phyloP scores from a whole-genome alignment of 495 filamentous ascomycete species.

The Penicillium roqueforti region DNA sequence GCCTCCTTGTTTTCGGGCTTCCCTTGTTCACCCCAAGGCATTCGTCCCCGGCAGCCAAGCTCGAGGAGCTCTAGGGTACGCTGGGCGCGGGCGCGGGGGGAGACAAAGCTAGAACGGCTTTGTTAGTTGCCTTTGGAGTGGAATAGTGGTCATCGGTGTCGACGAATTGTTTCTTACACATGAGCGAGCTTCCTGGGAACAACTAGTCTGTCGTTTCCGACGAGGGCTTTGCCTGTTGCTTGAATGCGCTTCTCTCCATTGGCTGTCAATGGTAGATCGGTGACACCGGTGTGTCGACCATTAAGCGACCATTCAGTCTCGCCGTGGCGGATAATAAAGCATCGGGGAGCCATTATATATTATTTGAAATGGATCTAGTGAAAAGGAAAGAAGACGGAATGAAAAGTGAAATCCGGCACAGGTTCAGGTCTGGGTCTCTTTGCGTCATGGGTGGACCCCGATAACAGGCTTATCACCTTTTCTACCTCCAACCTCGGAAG shows the following conservation, averaged over 20 bases:
- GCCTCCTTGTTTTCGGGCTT: conserved; percentile 36
- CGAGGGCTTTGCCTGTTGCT: conserved; percentile 75
- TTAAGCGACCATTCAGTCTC: conserved; percentile 98
- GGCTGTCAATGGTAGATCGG: conserved; percentile 79
- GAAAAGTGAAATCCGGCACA: background rate
- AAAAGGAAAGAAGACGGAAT: background rate
- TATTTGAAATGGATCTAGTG: background rate
- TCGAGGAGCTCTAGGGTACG: conserved; percentile 80
- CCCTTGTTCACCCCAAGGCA: conserved; percentile 50
- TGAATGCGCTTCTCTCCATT: conserved; percentile 82
- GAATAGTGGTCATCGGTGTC: background rate
- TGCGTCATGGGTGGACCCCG: conserved; percentile 4
- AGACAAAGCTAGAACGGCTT: conserved; percentile 60
- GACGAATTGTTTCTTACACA: conserved; percentile 43
- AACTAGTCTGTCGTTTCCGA: conserved; percentile 82
- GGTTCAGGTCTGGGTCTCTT: background rate
- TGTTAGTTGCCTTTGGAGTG: background rate
- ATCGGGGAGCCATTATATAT: conserved; percentile 62
- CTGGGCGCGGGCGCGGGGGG: conserved; percentile 80
- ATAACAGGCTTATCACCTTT: background rate
- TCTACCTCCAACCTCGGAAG: background rate
- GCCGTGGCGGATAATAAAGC: conserved; percentile 90
- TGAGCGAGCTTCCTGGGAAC: conserved; percentile 76
- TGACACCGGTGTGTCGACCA: conserved; percentile 82
- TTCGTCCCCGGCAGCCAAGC: conserved; percentile 49